These are phyloP conservation scores for Penicillium subrubescens DNA, from an alignment of 495 filamentous ascomycete species.

Conservation along the genomic window DNA sequence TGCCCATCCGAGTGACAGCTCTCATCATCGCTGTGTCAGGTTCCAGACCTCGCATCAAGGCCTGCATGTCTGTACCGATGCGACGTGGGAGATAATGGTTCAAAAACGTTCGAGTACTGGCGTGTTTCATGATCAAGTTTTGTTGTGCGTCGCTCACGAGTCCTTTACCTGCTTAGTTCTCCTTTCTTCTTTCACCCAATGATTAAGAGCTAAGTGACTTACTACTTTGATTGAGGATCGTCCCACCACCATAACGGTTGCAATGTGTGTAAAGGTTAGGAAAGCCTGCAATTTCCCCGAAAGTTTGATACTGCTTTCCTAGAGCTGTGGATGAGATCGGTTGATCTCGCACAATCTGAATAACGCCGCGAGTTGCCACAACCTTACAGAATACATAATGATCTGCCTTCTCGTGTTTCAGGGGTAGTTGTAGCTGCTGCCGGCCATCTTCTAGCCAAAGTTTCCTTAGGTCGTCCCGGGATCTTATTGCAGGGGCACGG, in stretches of 20 bases:
- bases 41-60: constrained; percentile 31
- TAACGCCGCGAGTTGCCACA: neutral
- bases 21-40: constrained; percentile 33
- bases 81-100: constrained; percentile 39
- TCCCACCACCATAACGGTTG: neutral
- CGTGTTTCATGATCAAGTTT: constrained; percentile 43
- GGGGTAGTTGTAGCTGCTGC: neutral
- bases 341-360: neutral
- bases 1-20: constrained; percentile 35
- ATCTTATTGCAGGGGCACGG: neutral
- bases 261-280: neutral
- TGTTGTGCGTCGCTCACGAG: constrained; percentile 35
- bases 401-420: neutral
- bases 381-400: constrained; percentile 1
- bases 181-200: neutral
- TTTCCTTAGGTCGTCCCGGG: neutral
- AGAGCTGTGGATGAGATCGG: neutral
- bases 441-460: neutral
- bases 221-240: neutral
- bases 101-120: constrained; percentile 33
- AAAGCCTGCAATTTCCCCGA: neutral
- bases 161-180: neutral
- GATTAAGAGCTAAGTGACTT: neutral
- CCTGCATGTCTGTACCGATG: constrained; percentile 37
- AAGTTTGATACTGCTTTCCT: neutral